Base-by-base conservation (phyloP, 768 basidiomycete genomes). In the Trametes villosa region DNA sequence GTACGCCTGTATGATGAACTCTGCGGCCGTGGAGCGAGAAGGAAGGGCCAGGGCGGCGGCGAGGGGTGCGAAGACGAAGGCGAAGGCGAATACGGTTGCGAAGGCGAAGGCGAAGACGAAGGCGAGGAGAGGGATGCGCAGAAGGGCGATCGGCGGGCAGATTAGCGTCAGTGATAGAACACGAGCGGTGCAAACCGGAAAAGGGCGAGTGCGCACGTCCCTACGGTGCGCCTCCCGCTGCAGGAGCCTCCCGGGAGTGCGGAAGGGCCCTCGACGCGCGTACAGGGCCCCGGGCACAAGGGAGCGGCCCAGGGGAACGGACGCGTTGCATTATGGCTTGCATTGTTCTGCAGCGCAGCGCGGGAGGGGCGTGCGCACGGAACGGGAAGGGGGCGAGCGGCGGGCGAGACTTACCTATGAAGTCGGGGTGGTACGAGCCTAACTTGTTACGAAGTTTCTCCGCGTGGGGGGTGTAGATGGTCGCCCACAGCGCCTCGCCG, bases 401-500 rank as follows among this genome's bases (percentile, higher is more conserved):
- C 45, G 49, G 44, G n/a, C 38, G 61, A 72, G 69, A 86, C 91
- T 79, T 75, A 94, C 92, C 81, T 74, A 94, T 93, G 79, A 96
- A 92, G 81, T 96, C 94, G 62, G 94, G 94, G 75, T 96, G 94
- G 78, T 93, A 92, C 57, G 84, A 82, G 71, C 82, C 87, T 64
- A 96, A 82, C 79, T 94, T 96, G 78, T 86, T 79, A 76, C 92
- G 84, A 71, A 96, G 85, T 78, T 96, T 96, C 79, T 86, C 86
- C 71, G 87, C 88, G 79, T 94, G 91, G 72, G 94, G 94, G 73
- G 85, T 79, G 75, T 96, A 96, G 75, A 96, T 94, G 54, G 86
- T 84, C 73, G 88, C 80, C 92, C 94, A 96, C 64, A 96, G 80
- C 49, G 74, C 78, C 70, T 74, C 82, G 45, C 92, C 92, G 69